Base-by-base conservation (phyloP, 352 stramenopile species). In the Thalassiosira hispida region DNA sequence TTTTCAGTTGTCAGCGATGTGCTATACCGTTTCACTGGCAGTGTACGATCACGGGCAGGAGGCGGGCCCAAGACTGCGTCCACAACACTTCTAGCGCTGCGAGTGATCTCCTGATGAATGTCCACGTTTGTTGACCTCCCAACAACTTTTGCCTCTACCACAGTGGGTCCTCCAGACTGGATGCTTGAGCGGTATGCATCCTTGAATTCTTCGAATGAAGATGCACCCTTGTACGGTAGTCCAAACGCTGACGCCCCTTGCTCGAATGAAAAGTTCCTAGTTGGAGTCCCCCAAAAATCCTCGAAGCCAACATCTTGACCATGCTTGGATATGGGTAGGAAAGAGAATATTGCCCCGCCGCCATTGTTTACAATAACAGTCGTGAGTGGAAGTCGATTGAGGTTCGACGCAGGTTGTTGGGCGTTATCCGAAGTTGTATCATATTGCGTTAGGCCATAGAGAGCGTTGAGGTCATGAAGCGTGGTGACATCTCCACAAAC, bases 341-440 rank as follows among this genome's bases (percentile, higher is more conserved):
- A 94, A n/a, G 85, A 92, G 67, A 94, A 94, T 18, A 94, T 94
- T 31, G 81, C 87, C n/a, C 89, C 89, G 29, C 89, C 89, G 49
- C 90, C 80, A 70, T 94, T 94, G 73, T 94, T 93, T 11, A 94
- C 75, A 59, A 93, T 64, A 8, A 93, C 61, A 38, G 77, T 91
- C 27, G 82, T 91, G 9, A 93, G 70, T 22, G 81, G 79, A 63
- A 83, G 46, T 12, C 40, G 57, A 53, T 82, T 79, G 20, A 66
- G 22, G 5, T 47, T 59, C 2, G 72, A 62, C 38, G 42, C 53
- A 29, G 77, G 57, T 57, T n/a, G n/a, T n/a, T 82, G 76, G 12
- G 46, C 60, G 5, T 85, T 62, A 68, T 84, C 83, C n/a, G 67
- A 73, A 20, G 68, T 65, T 52, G 56, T 42, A 27, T 52, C 16